Base-by-base conservation (phyloP, 495 filamentous ascomycete species). In the Margaritispora aquatica region DNA sequence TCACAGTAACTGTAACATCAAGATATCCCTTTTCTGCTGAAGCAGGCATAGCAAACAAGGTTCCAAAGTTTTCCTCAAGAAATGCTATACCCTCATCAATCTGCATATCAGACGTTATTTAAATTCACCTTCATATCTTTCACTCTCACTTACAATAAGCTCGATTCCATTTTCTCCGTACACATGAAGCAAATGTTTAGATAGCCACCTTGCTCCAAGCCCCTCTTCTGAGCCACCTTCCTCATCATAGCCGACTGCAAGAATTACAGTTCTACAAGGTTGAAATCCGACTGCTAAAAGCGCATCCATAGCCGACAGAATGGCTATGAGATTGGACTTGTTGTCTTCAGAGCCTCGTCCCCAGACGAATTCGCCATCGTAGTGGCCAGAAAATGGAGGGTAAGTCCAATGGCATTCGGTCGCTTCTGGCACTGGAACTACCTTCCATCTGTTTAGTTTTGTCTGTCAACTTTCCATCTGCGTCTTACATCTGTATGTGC, bases 21-120 rank as follows among this genome's bases (percentile, higher is more conserved):
- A 83, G 68, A 54, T 78, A 77, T 1, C 87, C 87, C 69, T 90
- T 89, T 67, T 90, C 87, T 11, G 78, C 83, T 1, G 87, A 83
- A 17, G 77, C 85, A 0, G 84, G 83, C 24, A 82, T 72, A 2
- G 85, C 85, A 54, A 87, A 88, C 19, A 79, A 67, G 17, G 80
- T 73, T 8, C 76, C 76, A 59, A 75, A 79, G 0, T 78, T 56
- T 5, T 71, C 71, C 52, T 75, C 71, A 1, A 78, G 68, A 10
- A 75, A 74, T 15, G 77, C 76, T 4, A 55, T 41, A 1, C 87
- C 87, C 62, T 90, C 87, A 54, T 90, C 87, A 8, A 55, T 23
- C 52, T 55, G 24, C 22, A n/a, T 21, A 26, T 26, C 15, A 29
- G 19, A 5, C 17, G 15, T 41, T 27, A 20, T n/a, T n/a, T n/a